Percentiles rank a stretch among this genome's conserved stretches.
Conservation (phyloP, 495 filamentous ascomycete genomes). For the Penicillium riverlandense region DNA sequence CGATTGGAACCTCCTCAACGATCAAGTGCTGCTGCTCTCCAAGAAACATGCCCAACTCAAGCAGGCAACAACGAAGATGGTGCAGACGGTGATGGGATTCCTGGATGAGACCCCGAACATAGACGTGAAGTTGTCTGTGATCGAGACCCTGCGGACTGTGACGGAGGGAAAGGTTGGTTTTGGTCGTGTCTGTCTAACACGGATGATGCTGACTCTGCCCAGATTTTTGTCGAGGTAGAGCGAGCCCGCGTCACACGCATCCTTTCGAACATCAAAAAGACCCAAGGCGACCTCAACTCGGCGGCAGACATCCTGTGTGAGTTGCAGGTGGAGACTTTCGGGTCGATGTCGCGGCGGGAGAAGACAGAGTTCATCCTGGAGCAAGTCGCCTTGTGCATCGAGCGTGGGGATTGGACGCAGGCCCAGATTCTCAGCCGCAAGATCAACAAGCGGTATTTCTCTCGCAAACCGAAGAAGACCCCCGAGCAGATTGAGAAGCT, state of each 20-base stretch:
- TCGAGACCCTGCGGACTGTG: slow-evolving; percentile 90
- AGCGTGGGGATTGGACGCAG: slow-evolving; percentile 92
- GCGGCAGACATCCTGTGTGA: slow-evolving; percentile 93
- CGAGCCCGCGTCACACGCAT: slow-evolving; percentile 90
- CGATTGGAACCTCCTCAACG: slow-evolving; percentile 90
- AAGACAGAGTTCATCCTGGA: slow-evolving; percentile 98
- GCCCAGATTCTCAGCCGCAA: slow-evolving; percentile 91
- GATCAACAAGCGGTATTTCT: slow-evolving; percentile 89
- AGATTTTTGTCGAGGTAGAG: slow-evolving; percentile 99
- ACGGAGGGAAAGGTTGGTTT: slow-evolving; percentile 84
- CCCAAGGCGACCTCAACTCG: slow-evolving; percentile 82
- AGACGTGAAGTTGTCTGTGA: slow-evolving; percentile 84
- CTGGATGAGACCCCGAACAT: slow-evolving; percentile 71
- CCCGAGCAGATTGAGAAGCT: slow-evolving; percentile 83
- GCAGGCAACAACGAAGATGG: slow-evolving; percentile 98
- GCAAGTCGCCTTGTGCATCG: slow-evolving; percentile 91
- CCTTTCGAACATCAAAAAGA: slow-evolving; percentile 92
- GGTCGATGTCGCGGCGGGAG: slow-evolving; percentile 92
- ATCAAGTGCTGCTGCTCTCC: slow-evolving; percentile 89
- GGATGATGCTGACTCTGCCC: slow-evolving; percentile 1
- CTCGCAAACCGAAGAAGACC: slow-evolving; percentile 82
- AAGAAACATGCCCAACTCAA: slow-evolving; percentile 99
- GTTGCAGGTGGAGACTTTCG: slow-evolving; percentile 97
- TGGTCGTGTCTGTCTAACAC: background rate
- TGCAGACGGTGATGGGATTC: slow-evolving; percentile 90